Conservation (phyloP, 139 green algal species). For the Haematococcus lacustris region DNA sequence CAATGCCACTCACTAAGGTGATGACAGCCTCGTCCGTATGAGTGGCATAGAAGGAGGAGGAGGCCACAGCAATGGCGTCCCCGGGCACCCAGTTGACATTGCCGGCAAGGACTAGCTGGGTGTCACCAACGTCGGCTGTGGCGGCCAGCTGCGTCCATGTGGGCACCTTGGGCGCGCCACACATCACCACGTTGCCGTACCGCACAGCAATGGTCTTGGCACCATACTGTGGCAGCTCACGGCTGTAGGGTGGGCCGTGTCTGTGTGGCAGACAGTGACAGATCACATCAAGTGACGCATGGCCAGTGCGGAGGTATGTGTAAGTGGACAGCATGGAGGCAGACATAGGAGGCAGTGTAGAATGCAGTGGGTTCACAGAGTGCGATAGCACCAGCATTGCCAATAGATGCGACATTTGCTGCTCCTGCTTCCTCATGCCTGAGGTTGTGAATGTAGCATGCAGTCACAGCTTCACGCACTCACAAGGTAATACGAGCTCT, state of each 20-base stretch:
- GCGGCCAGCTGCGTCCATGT: conserved; percentile 47
- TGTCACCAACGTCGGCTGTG: conserved; percentile 19
- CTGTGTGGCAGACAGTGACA: neutral
- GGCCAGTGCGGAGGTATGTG: no score
- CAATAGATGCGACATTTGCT: no score
- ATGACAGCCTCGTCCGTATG: conserved; percentile 29
- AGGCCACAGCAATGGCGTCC: conserved; percentile 52
- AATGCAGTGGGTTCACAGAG: no score
- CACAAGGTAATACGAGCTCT: conserved; percentile 56
- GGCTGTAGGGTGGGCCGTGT: conserved; percentile 24
- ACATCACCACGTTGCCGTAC: conserved; percentile 40
- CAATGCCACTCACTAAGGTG: neutral
- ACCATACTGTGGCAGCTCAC: conserved; percentile 60
- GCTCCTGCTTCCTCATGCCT: no score
- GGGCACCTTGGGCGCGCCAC: conserved; percentile 47
- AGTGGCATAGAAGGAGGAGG: conserved; percentile 27
- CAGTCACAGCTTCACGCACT: no score
- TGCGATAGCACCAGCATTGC: no score
- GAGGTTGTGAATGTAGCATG: no score
- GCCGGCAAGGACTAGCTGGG: conserved; percentile 32
- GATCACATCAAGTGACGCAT: no score
- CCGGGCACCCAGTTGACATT: conserved; percentile 6
- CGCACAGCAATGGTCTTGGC: conserved; percentile 55
- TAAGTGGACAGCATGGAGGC: no score
- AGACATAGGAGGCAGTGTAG: no score